Base-by-base conservation (phyloP, 2,329 filamentous ascomycete genomes). In the Neofusicoccum parvum region DNA sequence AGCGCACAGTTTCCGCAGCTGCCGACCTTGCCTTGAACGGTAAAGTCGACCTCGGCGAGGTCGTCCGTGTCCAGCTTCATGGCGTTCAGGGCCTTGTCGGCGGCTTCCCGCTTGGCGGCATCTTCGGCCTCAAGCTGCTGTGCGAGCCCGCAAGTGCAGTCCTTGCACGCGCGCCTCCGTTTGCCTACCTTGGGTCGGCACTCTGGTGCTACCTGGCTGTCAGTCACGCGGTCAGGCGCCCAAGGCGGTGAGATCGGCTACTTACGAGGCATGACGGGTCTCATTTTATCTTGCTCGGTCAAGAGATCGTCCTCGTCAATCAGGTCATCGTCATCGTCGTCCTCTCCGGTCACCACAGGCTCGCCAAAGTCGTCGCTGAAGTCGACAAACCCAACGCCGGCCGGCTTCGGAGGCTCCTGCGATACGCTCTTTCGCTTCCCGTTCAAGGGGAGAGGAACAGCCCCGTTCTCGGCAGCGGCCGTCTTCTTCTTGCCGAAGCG, bases 1-100 rank as follows among this genome's bases (percentile, higher is more conserved):
- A 99, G 84, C 34, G 93, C 90, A 79, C 95, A 98, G 80, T 94
- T 97, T 34, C 92, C 92, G 78, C 95, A 99, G 17, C 92, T 96
- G 64, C 95, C 94, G 5, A 94, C 92, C 82, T 97, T 98, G 71
- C 95, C 95, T 79, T 96, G 86, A n/a, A 98, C 92, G 0, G 95
- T 99, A 75, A 99, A 98, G 79, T 99, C 95, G 9, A 98, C 85
- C 78, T 98, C 94, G 60, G 87, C 88, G 56, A 99, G 81, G 75
- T 99, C 95, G 72, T 92, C 89, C 0, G 87, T 82, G 58, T 85
- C 87, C 60, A 97, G 83, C 79, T 91, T 92, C 68, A 92, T 81
- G 20, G 88, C 83, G 73, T 88, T 87, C 54, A 92, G 83, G 2
- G 80, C 80, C 53, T 82, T 80, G 73, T 92, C 90, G 37, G 91